phyloP scores from a whole-genome alignment of 257 asterid species.

The Primulina tabacum region DNA sequence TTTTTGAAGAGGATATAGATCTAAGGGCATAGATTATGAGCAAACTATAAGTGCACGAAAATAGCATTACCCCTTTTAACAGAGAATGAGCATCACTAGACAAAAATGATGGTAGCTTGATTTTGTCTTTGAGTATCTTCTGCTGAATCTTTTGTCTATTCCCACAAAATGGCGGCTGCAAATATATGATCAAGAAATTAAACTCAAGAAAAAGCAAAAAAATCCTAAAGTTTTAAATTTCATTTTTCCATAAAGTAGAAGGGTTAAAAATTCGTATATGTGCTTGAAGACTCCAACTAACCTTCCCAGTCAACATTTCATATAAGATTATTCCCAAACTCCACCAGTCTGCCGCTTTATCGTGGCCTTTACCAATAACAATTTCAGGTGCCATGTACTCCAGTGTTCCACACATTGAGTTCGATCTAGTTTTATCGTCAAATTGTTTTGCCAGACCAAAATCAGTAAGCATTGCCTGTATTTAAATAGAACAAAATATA shows the following conservation, averaged over 20 bases:
- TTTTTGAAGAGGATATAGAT: background rate
- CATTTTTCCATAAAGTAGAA: background rate
- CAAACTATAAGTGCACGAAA: slow-evolving; percentile 12
- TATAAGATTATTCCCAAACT: slow-evolving; percentile 72
- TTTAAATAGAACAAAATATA: slow-evolving; percentile 2
- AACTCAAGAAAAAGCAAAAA: background rate
- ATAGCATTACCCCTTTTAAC: slow-evolving; percentile 59
- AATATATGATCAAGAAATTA: slow-evolving; percentile 16
- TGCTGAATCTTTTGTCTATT: slow-evolving; percentile 68
- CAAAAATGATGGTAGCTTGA: slow-evolving; percentile 66
- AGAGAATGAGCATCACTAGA: slow-evolving; percentile 74
- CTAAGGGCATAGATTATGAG: background rate
- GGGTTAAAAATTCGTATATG: background rate
- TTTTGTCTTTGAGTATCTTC: slow-evolving; percentile 65
- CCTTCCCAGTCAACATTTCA: slow-evolving; percentile 85
- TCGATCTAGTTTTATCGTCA: slow-evolving; percentile 56
- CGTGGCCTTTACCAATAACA: slow-evolving; percentile 67
- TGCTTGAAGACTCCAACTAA: slow-evolving; percentile 18
- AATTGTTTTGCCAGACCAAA: slow-evolving; percentile 80
- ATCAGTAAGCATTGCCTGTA: slow-evolving; percentile 70
- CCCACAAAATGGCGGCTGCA: slow-evolving; percentile 73
- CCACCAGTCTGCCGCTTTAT: slow-evolving; percentile 94
- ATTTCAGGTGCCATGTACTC: slow-evolving; percentile 94
- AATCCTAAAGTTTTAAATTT: background rate
- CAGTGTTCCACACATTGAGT: slow-evolving; percentile 77